Base-by-base conservation (phyloP, 2,329 filamentous ascomycete genomes). In the Annulohypoxylon truncatum region DNA sequence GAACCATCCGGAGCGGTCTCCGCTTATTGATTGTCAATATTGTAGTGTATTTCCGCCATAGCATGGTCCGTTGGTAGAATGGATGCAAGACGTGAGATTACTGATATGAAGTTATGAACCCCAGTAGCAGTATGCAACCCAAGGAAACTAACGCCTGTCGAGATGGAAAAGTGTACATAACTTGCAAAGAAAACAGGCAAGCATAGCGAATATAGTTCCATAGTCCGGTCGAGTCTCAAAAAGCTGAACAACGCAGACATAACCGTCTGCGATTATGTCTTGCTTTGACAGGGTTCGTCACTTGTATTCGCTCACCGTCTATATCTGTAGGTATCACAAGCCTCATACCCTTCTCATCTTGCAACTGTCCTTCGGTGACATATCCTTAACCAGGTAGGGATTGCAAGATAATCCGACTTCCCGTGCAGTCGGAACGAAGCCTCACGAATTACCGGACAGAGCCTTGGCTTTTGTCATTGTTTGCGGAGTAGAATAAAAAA, bases 401-500 rank as follows among this genome's bases (percentile, higher is more conserved):
- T 44, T 22, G 52, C 6, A 28, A 56, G 13, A 35, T 13, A 35
- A 56, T 31, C 29, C 28, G 28, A 56, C 15, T 8, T 28, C 9
- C n/a, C 38, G 15, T 38, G 33, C 38, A 51, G 40, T 59, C 46
- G 47, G 57, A 58, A 46, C 33, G 15, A 29, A 40, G 33, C 52
- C 40, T 64, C 44, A 28, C 35, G 28, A 59, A 59, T 42, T 56
- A 51, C 64, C 57, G 65, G 61, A 20, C 12, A 57, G 31, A 28
- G 24, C 68, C 68, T 69, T 70, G 68, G 68, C 68, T 61, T 66
- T 28, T 68, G 68, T 68, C 62, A 68, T 64, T 38, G 59, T 61
- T 28, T 52, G 52, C 54, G 33, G 54, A 46, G 46, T 10, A 18
- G 24, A 12, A 20, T 20, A 31, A 38, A 51, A 20, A 40, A 33